Conservation (phyloP, 768 basidiomycete genomes). For the Leccinum sublutescens region DNA sequence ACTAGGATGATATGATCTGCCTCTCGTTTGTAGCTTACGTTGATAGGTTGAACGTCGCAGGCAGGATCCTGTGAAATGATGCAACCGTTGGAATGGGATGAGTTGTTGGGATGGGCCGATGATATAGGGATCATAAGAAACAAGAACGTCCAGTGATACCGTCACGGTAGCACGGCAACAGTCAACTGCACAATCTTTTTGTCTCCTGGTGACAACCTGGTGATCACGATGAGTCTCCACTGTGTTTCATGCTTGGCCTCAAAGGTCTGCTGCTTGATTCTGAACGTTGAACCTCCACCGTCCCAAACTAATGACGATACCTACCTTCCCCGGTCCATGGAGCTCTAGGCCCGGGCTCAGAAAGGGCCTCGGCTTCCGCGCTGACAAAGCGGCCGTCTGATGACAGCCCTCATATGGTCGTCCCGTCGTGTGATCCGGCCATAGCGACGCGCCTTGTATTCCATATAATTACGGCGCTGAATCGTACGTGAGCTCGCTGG, state of each 20-base stretch:
- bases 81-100: not conserved
- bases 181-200: not conserved
- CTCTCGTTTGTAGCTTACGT: conserved; percentile 15
- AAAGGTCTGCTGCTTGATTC: conserved; percentile 8
- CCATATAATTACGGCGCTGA: not conserved
- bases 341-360: too few relatives aligned
- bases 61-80: not conserved
- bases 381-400: not conserved
- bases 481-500: not conserved
- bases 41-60: not conserved
- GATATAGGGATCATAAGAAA: not conserved
- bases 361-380: not conserved
- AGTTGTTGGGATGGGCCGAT: not conserved
- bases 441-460: conserved; percentile 23
- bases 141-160: not conserved
- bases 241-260: conserved; percentile 3
- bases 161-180: conserved; percentile 3
- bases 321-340: not conserved
- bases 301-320: conserved; percentile 1
- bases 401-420: not conserved
- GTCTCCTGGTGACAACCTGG: not conserved
- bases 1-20: not conserved
- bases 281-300: conserved; percentile 3
- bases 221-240: conserved; percentile 1
- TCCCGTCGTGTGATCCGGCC: not conserved